These are phyloP conservation scores for Phyllosticta ampelicida DNA, from an alignment of 2,329 filamentous ascomycete species.

Conservation along the genomic window DNA sequence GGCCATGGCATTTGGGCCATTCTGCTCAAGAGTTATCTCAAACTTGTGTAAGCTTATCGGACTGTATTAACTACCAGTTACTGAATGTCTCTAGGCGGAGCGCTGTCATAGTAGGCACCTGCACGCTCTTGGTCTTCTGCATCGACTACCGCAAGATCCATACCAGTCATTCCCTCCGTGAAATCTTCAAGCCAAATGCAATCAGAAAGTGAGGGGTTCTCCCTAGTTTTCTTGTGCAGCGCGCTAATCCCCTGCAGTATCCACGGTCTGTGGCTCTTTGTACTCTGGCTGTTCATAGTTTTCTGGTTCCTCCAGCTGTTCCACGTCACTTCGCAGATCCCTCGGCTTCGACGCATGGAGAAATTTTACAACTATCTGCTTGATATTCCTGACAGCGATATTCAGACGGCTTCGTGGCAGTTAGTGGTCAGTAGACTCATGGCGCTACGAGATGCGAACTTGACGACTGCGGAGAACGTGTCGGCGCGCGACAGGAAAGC, in stretches of 20 bases:
- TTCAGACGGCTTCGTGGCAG: slow-evolving; percentile 92
- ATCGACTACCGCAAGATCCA: slow-evolving; percentile 67
- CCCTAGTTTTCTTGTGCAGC: neutral
- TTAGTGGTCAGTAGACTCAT: slow-evolving; percentile 80
- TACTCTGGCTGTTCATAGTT: slow-evolving; percentile 75
- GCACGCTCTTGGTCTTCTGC: slow-evolving; percentile 76
- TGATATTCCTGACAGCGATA: slow-evolving; percentile 72
- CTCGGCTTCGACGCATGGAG: slow-evolving; percentile 50
- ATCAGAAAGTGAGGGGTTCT: slow-evolving; percentile 36
- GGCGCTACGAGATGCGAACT: slow-evolving; percentile 71
- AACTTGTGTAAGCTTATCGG: slow-evolving; percentile 52
- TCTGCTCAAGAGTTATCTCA: slow-evolving; percentile 57
- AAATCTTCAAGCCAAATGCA: slow-evolving; percentile 63
- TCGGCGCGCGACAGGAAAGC: slow-evolving; percentile 49
- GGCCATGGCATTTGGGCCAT: slow-evolving; percentile 82
- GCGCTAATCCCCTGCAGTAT: slow-evolving; percentile 39
- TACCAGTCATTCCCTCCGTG: slow-evolving; percentile 49
- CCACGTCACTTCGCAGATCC: slow-evolving; percentile 2
- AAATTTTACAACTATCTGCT: slow-evolving; percentile 79
- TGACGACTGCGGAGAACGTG: slow-evolving; percentile 60
- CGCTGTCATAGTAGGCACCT: slow-evolving; percentile 69
- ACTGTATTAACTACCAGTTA: neutral
- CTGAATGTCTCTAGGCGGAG: slow-evolving; percentile 50
- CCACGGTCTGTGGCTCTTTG: slow-evolving; percentile 64
- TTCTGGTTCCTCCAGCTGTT: slow-evolving; percentile 66